Base-by-base conservation (phyloP, 768 basidiomycete species). In the Rhodotorula babjevae region DNA sequence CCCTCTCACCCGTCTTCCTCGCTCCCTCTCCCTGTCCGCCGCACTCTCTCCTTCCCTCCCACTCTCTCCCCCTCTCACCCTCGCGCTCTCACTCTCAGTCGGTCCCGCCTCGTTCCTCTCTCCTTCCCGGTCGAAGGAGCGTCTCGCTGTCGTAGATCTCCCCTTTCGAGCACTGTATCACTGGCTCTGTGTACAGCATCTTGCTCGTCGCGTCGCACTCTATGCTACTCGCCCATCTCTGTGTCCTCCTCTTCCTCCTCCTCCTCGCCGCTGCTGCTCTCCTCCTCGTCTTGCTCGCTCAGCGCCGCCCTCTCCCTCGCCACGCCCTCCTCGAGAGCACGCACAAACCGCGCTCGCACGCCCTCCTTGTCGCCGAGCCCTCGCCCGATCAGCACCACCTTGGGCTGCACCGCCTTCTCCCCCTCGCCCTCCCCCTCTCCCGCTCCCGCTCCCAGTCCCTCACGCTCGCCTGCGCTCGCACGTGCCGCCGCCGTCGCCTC, bases 361-460 rank as follows among this genome's bases (percentile, higher is more conserved):
- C 53, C 50, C 23, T n/a, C 42, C 3, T 55, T 63, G 11, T 68
- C 66, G 0, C 63, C 68, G 14, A 78, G 36, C n/a, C 73, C 76
- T 18, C 68, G 59, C 16, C 77, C 77, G 31, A 78, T 78, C 40
- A 78, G 57, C 15, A 78, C 76, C 49, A 78, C n/a, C 60, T 73
- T 74, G 25, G 71, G 65, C 53, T 61, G 18, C 8, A 71, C 69
- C 67, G 44, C 62, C 46, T 10, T 29, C n/a, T 36, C 36, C 9
- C 36, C 36, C 36, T 36, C 36, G 4, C 36, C 36, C 36, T 36
- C 36, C 5, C 36, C 36, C 36, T n/a, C n/a, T n/a, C n/a, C 5
- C 36, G 36, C 36, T 36, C 36, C 9, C 36, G 36, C 36, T 36
- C 36, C 9, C n/a, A n/a, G n/a, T n/a, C n/a, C n/a, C n/a, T n/a